phyloP scores from a whole-genome alignment of 352 stramenopile species.

The Globisporangium splendens region DNA sequence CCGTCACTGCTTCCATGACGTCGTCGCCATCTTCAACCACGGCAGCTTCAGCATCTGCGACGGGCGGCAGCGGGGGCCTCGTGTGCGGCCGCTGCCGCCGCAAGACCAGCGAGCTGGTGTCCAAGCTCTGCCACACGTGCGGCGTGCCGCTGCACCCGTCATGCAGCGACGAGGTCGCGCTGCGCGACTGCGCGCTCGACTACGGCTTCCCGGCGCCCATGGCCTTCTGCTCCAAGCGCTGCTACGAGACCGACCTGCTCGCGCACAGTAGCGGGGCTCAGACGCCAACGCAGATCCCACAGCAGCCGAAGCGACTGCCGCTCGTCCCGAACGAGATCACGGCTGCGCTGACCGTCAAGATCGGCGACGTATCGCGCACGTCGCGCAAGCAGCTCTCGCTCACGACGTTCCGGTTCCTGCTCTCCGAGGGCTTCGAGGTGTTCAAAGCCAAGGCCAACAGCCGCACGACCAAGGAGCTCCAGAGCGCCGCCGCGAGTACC shows the following conservation, averaged over 20 bases:
- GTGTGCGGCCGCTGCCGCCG: constrained; percentile 27
- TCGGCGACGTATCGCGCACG: constrained; percentile 63
- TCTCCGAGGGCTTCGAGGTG: constrained; percentile 72
- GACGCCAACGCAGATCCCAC: background rate
- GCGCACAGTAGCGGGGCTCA: background rate
- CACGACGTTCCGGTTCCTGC: constrained; percentile 55
- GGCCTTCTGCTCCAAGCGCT: constrained; percentile 39
- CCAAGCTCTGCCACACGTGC: constrained; percentile 35
- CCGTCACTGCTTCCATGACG: background rate
- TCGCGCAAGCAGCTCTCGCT: constrained; percentile 68
- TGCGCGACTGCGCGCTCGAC: constrained; percentile 30
- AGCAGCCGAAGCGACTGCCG: constrained; percentile 6
- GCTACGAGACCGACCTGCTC: constrained; percentile 29
- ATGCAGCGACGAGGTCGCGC: constrained; percentile 32
- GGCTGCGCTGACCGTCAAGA: constrained; percentile 68
- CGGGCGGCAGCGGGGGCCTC: constrained; percentile 1
- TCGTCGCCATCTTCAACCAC: background rate
- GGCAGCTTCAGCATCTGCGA: background rate
- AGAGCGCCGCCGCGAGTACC: constrained; percentile 19
- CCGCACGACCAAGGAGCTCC: constrained; percentile 50
- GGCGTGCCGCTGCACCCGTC: constrained; percentile 28
- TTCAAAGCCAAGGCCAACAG: constrained; percentile 67
- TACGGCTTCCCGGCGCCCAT: constrained; percentile 27
- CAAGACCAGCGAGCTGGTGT: constrained; percentile 26
- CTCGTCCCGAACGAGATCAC: constrained; percentile 59